Percentiles rank a stretch among this genome's conserved stretches.
Conservation (phyloP, 345 rosid genomes). For the Salix brachista region DNA sequence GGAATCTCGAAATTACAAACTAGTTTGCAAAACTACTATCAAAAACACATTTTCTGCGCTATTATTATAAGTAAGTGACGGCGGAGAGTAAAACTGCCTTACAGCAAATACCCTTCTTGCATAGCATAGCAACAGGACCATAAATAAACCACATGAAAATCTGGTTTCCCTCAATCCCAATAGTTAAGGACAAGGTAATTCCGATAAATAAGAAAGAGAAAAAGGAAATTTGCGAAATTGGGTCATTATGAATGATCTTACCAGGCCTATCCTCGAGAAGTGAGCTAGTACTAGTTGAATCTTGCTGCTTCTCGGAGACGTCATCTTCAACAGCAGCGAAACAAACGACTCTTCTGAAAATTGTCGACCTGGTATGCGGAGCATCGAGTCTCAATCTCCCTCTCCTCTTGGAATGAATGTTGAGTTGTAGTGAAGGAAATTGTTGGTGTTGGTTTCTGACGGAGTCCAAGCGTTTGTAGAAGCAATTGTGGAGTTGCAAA, state of each 20-base stretch:
- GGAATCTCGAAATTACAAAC: no score
- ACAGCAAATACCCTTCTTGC: no score
- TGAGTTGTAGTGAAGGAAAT: constrained; percentile 24
- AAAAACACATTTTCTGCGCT: no score
- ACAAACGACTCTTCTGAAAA: constrained; percentile 22
- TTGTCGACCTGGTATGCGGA: constrained; percentile 25
- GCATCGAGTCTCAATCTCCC: constrained; percentile 29
- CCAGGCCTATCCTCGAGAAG: constrained; percentile 71
- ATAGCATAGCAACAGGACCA: no score
- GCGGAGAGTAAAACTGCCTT: no score
- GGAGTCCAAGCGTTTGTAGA: constrained; percentile 32
- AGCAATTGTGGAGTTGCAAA: constrained; percentile 43
- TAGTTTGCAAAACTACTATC: no score
- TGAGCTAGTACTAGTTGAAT: constrained; percentile 30
- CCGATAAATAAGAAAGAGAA: background rate
- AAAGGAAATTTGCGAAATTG: background rate
- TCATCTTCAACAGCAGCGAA: constrained; percentile 55
- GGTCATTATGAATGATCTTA: constrained; percentile 7
- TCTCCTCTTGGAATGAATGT: constrained; percentile 13
- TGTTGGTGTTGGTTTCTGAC: constrained; percentile 12
- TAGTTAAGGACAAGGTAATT: background rate
- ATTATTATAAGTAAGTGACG: no score
- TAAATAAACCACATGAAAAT: no score
- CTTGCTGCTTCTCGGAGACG: constrained; percentile 35
- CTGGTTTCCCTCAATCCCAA: background rate